These are phyloP conservation scores for Monascus ruber DNA, from an alignment of 2,329 filamentous ascomycete species.

Conservation along the genomic window DNA sequence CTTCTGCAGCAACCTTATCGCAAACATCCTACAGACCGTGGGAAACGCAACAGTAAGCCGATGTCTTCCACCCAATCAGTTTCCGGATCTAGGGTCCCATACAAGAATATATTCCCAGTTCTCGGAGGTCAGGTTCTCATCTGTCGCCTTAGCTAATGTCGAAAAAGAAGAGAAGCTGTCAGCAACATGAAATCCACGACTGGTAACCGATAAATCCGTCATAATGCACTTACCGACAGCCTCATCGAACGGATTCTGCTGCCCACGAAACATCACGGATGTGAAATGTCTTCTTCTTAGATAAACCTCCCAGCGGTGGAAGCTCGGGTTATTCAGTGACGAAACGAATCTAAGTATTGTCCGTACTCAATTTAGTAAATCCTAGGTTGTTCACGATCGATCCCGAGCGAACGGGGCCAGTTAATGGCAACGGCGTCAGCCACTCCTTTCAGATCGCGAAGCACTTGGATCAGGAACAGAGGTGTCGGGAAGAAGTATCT, in stretches of 20 bases:
- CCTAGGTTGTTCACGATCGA: background rate
- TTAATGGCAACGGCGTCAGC: background rate
- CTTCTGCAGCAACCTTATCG: conserved; percentile 44
- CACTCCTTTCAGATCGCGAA: background rate
- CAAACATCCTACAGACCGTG: conserved; percentile 42
- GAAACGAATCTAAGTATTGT: too few relatives aligned
- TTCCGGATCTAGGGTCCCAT: conserved; percentile 10
- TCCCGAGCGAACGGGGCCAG: background rate
- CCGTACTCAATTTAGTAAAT: background rate
- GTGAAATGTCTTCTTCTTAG: background rate
- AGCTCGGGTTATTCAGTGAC: too few relatives aligned
- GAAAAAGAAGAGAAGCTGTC: conserved; percentile 11
- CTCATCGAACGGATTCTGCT: conserved; percentile 60
- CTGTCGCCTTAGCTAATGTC: conserved; percentile 64
- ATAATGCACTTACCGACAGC: conserved; percentile 46
- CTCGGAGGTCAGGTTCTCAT: conserved; percentile 90
- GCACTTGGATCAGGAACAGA: background rate
- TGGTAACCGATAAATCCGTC: background rate
- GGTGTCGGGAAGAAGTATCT: too few relatives aligned
- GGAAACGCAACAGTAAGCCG: conserved; percentile 5
- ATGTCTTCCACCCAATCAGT: background rate
- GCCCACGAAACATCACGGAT: conserved; percentile 44
- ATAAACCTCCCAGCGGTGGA: too few relatives aligned
- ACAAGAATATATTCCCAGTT: conserved; percentile 63
- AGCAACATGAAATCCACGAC: conserved; percentile 7